A percentile compares a stretch with the other conserved stretches of the same genome.
Conservation (phyloP, 2,329 filamentous ascomycete genomes). For the Sporothrix mexicana region DNA sequence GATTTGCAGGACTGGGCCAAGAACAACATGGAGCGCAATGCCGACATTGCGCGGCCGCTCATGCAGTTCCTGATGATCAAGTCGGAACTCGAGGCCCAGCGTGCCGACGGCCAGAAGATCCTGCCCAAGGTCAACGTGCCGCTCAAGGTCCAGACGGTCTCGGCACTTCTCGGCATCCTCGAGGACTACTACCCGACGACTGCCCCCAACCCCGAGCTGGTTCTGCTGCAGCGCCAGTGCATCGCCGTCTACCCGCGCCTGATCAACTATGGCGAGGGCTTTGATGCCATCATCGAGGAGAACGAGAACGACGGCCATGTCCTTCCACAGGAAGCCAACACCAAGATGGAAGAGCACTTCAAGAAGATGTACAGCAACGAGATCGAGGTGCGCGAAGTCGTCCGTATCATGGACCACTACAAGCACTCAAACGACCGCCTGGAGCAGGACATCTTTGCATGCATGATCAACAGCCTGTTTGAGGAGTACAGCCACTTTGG, state of each 20-base stretch:
- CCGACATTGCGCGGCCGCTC: slow-evolving; percentile 72
- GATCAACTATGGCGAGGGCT: slow-evolving; percentile 95
- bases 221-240: slow-evolving; percentile 81
- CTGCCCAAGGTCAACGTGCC: slow-evolving; percentile 68
- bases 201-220: slow-evolving; percentile 68
- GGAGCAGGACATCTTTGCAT: slow-evolving; percentile 94
- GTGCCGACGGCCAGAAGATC: slow-evolving; percentile 55
- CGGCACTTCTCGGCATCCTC: slow-evolving; percentile 77
- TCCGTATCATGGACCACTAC: slow-evolving; percentile 82
- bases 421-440: slow-evolving; percentile 83
- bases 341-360: slow-evolving; percentile 96
- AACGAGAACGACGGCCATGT: slow-evolving; percentile 84
- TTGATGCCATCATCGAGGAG: slow-evolving; percentile 86
- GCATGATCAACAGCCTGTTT: slow-evolving; percentile 97
- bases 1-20: slow-evolving; percentile 83
- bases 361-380: slow-evolving; percentile 97
- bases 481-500: slow-evolving; percentile 96
- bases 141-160: slow-evolving; percentile 84
- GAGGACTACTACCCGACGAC: slow-evolving; percentile 69
- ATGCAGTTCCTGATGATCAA: slow-evolving; percentile 85
- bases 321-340: slow-evolving; percentile 78
- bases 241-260: slow-evolving; percentile 91
- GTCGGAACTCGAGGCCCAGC: slow-evolving; percentile 80
- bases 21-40: slow-evolving; percentile 68
- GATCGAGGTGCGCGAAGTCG: slow-evolving; percentile 82